Conservation (phyloP, 176 grass and related monocot genomes). For the Poa annua region DNA sequence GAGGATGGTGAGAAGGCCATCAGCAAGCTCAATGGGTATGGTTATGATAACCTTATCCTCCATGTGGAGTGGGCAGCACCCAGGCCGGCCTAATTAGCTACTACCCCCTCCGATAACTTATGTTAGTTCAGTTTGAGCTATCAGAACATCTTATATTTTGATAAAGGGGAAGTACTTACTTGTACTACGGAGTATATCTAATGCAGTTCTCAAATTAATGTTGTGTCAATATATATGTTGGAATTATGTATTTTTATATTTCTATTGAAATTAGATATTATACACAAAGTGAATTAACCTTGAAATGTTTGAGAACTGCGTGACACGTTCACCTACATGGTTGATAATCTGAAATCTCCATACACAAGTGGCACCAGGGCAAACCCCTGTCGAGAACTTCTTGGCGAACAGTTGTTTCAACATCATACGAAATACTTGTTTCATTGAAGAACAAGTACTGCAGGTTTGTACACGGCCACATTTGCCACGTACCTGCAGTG, state of each 20-base stretch:
- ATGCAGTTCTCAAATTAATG: not conserved
- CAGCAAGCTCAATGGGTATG: conserved; percentile 90
- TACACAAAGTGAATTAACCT: too few species aligned
- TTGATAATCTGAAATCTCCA: not conserved
- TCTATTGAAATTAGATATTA: not conserved
- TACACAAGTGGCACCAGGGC: not conserved
- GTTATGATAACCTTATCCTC: conserved; percentile 91
- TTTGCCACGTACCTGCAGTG: too few species aligned
- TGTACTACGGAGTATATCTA: not conserved
- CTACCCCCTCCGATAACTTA: too few species aligned
- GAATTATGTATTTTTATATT: not conserved
- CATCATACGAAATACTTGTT: too few species aligned
- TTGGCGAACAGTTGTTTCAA: not conserved
- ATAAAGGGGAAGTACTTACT: not conserved
- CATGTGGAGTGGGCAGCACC: conserved; percentile 88
- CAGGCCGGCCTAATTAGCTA: conserved; percentile 63
- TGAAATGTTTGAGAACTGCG: too few species aligned
- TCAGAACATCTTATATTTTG: too few species aligned
- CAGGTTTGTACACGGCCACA: not conserved
- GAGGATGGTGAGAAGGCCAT: conserved; percentile 80
- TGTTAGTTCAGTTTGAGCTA: too few species aligned
- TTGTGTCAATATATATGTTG: not conserved
- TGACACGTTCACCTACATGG: too few species aligned
- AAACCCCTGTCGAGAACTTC: not conserved
- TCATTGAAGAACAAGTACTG: not conserved